These are phyloP conservation scores for Pittosporum tobira DNA, from an alignment of 129 eudicot genomes.

Conservation along the genomic window DNA sequence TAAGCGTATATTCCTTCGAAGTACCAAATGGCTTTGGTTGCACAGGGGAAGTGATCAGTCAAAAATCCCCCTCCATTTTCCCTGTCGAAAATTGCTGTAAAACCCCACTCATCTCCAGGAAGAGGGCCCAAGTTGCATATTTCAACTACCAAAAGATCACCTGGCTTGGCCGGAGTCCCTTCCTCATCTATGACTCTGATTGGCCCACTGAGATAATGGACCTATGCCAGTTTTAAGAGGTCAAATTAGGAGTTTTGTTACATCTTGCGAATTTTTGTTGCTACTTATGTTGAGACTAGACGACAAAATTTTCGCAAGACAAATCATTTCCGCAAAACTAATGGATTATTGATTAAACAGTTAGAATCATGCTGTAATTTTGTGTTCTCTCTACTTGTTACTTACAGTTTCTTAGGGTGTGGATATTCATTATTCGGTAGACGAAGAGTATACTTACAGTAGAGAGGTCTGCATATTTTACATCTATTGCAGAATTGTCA, in stretches of 20 bases:
- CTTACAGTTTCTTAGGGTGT: conserved; percentile 8
- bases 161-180: conserved; percentile 72
- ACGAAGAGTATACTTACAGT: conserved; percentile 46
- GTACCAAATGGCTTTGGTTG: conserved; percentile 97
- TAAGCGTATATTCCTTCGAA: conserved; percentile 95
- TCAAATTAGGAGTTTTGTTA: not conserved
- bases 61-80: conserved; percentile 98
- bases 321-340: too few relatives aligned
- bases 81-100: conserved; percentile 88
- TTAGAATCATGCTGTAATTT: not conserved
- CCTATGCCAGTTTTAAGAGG: conserved; percentile 34
- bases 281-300: too few relatives aligned
- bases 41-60: conserved; percentile 92
- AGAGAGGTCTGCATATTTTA: conserved; percentile 71
- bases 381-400: not conserved
- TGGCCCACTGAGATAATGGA: conserved; percentile 95
- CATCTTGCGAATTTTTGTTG: too few relatives aligned
- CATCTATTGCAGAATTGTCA: conserved; percentile 70
- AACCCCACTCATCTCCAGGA: conserved; percentile 99
- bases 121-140: conserved; percentile 96
- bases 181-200: conserved; percentile 66
- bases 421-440: conserved; percentile 13
- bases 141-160: conserved; percentile 88
- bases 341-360: not conserved
- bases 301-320: too few relatives aligned